phyloP scores from a whole-genome alignment of 169 alveolate genomes.

The Toxoplasma gondii region DNA sequence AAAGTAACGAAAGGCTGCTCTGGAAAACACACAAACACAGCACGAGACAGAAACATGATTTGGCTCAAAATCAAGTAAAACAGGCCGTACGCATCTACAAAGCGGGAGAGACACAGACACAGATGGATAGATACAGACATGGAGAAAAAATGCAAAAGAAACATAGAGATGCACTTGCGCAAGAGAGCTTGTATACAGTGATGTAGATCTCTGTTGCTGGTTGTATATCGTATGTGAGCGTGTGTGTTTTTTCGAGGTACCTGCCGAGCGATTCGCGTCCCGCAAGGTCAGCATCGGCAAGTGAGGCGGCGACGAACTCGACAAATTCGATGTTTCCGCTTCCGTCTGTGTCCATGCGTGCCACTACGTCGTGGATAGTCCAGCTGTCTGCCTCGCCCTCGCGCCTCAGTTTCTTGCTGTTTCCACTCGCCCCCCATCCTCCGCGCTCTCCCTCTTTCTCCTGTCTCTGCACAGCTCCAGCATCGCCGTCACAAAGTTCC shows the following conservation, averaged over 20 bases:
- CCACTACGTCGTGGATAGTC: constrained; percentile 55
- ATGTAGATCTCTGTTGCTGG: too few relatives aligned
- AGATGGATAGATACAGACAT: too few relatives aligned
- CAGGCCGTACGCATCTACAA: too few relatives aligned
- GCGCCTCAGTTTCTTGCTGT: background rate
- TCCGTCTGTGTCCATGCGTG: constrained; percentile 67
- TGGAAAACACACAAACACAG: background rate
- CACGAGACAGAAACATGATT: background rate
- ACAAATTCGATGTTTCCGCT: constrained; percentile 64
- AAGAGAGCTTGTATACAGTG: too few relatives aligned
- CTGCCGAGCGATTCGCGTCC: constrained; percentile 52
- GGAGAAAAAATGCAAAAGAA: too few relatives aligned
- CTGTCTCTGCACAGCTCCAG: background rate
- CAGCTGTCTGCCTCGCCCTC: constrained; percentile 1
- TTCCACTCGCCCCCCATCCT: background rate
- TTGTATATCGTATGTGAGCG: too few relatives aligned
- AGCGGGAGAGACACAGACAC: too few relatives aligned
- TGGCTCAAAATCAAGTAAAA: too few relatives aligned
- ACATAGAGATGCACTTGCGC: too few relatives aligned
- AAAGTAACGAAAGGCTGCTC: constrained; percentile 59
- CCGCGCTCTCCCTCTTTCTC: background rate
- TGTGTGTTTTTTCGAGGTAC: too few relatives aligned
- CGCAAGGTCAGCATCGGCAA: constrained; percentile 35
- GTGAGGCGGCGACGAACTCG: constrained; percentile 64
- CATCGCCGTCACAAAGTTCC: too few relatives aligned